These are phyloP conservation scores for Cyphellophora attinorum DNA, from an alignment of 2,329 filamentous ascomycete genomes.

Conservation along the genomic window DNA sequence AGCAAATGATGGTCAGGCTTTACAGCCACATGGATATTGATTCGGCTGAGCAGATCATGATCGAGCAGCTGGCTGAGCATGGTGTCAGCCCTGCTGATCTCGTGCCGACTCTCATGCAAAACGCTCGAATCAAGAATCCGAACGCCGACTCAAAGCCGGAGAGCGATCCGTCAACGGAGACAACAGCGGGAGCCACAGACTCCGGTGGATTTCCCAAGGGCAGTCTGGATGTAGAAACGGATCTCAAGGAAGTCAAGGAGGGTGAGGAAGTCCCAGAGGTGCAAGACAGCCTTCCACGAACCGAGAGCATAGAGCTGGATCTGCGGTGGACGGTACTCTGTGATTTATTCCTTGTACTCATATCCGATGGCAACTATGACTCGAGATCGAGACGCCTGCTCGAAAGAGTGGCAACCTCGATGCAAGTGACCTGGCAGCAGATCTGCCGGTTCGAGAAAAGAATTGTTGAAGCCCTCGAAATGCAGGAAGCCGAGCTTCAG, in stretches of 20 bases:
- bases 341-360: slow-evolving; percentile 88
- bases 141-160: slow-evolving; percentile 43
- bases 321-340: slow-evolving; percentile 94
- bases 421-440: slow-evolving; percentile 81
- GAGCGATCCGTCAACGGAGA: not conserved
- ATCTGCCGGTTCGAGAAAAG: slow-evolving; percentile 96
- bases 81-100: slow-evolving; percentile 78
- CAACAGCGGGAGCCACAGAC: not conserved
- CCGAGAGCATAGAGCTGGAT: slow-evolving; percentile 85
- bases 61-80: slow-evolving; percentile 89
- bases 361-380: slow-evolving; percentile 92
- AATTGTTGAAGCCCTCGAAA: slow-evolving; percentile 91
- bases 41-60: slow-evolving; percentile 85
- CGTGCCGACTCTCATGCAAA: slow-evolving; percentile 78
- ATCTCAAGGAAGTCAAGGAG: slow-evolving; percentile 47
- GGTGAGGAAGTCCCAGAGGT: slow-evolving; percentile 68
- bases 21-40: slow-evolving; percentile 97
- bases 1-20: slow-evolving; percentile 94
- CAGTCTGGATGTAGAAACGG: not conserved
- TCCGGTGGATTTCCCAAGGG: not conserved
- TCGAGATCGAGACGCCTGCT: slow-evolving; percentile 74
- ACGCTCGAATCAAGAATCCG: slow-evolving; percentile 86
- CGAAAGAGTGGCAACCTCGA: slow-evolving; percentile 68
- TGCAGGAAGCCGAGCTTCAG: slow-evolving; percentile 89
- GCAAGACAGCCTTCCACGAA: slow-evolving; percentile 69